Conservation (phyloP, 2,329 filamentous ascomycete genomes). For the Didymella arachidicola region DNA sequence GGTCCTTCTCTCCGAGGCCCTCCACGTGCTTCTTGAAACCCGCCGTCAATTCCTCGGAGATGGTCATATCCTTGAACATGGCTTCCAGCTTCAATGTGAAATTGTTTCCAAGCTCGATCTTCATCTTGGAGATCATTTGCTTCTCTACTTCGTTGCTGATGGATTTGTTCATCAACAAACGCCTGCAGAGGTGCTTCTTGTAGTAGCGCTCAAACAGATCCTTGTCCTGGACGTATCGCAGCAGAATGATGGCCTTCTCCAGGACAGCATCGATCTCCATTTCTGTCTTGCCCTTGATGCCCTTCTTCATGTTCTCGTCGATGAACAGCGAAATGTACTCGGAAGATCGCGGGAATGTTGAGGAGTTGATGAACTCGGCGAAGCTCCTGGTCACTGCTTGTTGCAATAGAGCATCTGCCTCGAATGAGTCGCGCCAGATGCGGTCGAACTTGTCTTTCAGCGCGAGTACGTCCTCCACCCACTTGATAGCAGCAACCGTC, state of each 20-base stretch:
- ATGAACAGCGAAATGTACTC: conserved; percentile 97
- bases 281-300: conserved; percentile 91
- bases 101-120: conserved; percentile 91
- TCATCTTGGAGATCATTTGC: conserved; percentile 96
- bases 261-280: conserved; percentile 82
- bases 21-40: conserved; percentile 76
- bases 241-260: conserved; percentile 86
- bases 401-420: conserved; percentile 77
- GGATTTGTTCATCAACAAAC: conserved; percentile 86
- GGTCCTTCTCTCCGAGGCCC: conserved; percentile 63
- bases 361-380: conserved; percentile 85
- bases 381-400: conserved; percentile 87
- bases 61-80: conserved; percentile 96
- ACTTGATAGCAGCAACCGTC: conserved; percentile 87
- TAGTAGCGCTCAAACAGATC: conserved; percentile 98
- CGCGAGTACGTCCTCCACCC: conserved; percentile 88
- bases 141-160: conserved; percentile 92
- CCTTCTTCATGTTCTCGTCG: conserved; percentile 93
- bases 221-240: conserved; percentile 89
- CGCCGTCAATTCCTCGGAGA: conserved; percentile 81
- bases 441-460: conserved; percentile 90
- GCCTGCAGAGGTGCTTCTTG: conserved; percentile 91
- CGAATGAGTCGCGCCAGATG: conserved; percentile 77
- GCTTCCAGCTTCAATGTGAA: conserved; percentile 93
- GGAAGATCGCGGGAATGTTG: conserved; percentile 75